Evolutionary conservation across 495 filamentous ascomycete species (phyloP).

Genomic region (Evernia prunastri): DNA sequence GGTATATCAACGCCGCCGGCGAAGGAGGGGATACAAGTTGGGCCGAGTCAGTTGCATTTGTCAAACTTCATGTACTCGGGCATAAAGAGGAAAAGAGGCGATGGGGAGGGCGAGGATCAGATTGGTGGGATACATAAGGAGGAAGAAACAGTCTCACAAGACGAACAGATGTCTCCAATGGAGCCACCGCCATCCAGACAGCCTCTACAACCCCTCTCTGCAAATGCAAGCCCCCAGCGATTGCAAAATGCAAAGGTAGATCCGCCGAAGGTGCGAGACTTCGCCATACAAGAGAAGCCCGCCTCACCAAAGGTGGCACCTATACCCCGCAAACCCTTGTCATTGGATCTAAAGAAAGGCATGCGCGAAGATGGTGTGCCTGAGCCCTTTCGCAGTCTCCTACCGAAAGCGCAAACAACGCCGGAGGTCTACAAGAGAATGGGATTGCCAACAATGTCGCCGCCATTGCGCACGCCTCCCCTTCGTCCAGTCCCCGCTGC

Average conservation of each 20-base stretch:
- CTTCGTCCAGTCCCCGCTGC: not conserved
- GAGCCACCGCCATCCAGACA: not conserved
- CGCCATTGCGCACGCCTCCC: too few relatives aligned
- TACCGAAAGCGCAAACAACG: too few relatives aligned
- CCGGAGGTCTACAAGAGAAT: too few relatives aligned
- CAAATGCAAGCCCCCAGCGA: not conserved
- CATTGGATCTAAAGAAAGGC: too few relatives aligned
- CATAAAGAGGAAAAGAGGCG: conserved; percentile 7
- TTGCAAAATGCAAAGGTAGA: not conserved
- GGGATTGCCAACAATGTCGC: too few relatives aligned
- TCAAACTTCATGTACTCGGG: conserved; percentile 15
- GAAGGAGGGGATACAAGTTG: conserved; percentile 18
- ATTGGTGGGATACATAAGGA: conserved; percentile 6
- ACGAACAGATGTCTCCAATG: not conserved
- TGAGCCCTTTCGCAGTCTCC: too few relatives aligned
- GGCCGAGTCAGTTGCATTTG: conserved; percentile 19
- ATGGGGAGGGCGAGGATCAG: not conserved
- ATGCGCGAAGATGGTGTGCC: too few relatives aligned
- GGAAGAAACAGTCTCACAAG: not conserved
- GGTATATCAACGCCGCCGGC: conserved; percentile 16
- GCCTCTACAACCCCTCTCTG: not conserved
- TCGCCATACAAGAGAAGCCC: not conserved
- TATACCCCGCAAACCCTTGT: not conserved
- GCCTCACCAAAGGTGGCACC: not conserved
- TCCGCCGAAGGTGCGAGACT: not conserved